Percentiles rank a stretch among this genome's conserved stretches.
Evolutionary conservation across 2,329 filamentous ascomycete genomes (phyloP).

Genomic region (Diaporthe sp.): DNA sequence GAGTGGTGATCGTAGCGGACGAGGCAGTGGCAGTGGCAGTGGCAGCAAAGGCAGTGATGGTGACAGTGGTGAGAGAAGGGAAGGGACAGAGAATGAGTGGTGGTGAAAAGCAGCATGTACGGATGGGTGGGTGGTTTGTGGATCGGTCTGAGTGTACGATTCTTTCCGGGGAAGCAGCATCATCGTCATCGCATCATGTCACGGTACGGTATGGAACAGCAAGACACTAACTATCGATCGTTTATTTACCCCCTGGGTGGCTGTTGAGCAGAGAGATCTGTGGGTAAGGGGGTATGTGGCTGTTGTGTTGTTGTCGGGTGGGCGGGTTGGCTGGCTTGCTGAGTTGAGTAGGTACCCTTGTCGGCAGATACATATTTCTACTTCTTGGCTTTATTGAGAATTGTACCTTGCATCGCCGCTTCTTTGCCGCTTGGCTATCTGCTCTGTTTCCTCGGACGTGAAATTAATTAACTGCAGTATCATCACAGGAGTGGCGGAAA

Average conservation of each 20-base stretch:
- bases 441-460: background rate
- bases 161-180: background rate
- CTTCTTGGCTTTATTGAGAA: conserved; percentile 26
- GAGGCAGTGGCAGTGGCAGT: background rate
- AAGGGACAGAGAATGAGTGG: background rate
- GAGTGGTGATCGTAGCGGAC: background rate
- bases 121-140: background rate
- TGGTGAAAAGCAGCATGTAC: conserved; percentile 13
- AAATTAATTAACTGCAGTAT: background rate
- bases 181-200: conserved; percentile 12
- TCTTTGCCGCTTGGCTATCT: background rate
- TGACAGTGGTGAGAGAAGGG: background rate
- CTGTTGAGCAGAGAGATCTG: background rate
- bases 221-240: conserved; percentile 3
- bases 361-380: conserved; percentile 18
- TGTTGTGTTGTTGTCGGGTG: background rate
- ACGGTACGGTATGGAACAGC: background rate
- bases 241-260: background rate
- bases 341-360: background rate
- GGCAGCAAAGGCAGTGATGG: background rate
- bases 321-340: background rate
- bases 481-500: no score
- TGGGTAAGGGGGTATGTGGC: background rate
- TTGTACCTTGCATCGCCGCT: conserved; percentile 30
- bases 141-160: background rate